These are phyloP conservation scores for Tolypocladium inflatum DNA, from an alignment of 2,329 filamentous ascomycete species.

Conservation along the genomic window DNA sequence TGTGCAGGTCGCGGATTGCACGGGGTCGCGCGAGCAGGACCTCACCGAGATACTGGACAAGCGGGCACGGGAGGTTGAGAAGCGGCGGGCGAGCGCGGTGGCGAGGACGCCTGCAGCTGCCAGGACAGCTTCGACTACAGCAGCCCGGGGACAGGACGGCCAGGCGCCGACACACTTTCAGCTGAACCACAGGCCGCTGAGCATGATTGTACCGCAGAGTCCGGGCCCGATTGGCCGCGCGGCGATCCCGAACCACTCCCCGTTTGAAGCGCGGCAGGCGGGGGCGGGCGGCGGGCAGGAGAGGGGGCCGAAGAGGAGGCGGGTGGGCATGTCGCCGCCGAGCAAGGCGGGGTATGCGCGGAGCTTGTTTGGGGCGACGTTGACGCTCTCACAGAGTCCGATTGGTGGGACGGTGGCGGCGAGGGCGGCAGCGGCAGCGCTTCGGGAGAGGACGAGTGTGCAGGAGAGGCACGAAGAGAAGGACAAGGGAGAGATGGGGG, in stretches of 20 bases:
- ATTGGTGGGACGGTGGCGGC: constrained; percentile 4
- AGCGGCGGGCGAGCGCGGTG: constrained; percentile 34
- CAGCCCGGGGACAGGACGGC: constrained; percentile 9
- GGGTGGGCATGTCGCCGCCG: constrained; percentile 18
- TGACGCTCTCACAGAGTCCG: constrained; percentile 18
- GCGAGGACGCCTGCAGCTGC: constrained; percentile 16
- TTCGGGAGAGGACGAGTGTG: constrained; percentile 12
- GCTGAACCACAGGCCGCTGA: constrained; percentile 35
- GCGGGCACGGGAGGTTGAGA: constrained; percentile 46
- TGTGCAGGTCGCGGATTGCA: constrained; percentile 69
- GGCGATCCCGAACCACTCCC: constrained; percentile 20
- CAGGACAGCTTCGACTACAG: background rate
- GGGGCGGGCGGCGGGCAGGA: constrained; percentile 6
- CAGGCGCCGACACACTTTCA: constrained; percentile 22
- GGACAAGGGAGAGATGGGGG: background rate
- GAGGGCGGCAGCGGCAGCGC: constrained; percentile 8
- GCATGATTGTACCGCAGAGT: constrained; percentile 17
- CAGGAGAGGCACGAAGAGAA: background rate
- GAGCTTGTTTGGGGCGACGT: constrained; percentile 23
- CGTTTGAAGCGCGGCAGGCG: constrained; percentile 20
- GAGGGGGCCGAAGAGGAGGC: constrained; percentile 16
- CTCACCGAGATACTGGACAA: constrained; percentile 67
- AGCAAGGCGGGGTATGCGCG: constrained; percentile 23
- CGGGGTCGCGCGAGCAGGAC: constrained; percentile 69
- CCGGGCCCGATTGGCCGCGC: constrained; percentile 22